These are phyloP conservation scores for Chloranthus sessilifolius DNA, from an alignment of 164 flowering plant species.

Conservation along the genomic window DNA sequence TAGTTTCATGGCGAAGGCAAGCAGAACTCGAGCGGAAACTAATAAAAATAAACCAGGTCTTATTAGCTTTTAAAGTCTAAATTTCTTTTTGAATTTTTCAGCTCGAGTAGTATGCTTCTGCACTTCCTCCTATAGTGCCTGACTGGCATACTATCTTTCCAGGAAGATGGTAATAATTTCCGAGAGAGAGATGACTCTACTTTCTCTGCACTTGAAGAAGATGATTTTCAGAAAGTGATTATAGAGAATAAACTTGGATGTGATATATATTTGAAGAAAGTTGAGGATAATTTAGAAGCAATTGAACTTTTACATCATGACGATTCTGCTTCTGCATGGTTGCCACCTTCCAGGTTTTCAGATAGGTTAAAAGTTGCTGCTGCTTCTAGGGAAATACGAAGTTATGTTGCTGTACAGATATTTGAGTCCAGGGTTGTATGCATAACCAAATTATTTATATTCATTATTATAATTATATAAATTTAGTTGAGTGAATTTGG, in stretches of 20 bases:
- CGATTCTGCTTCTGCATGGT: constrained; percentile 52
- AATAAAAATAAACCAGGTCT: constrained; percentile 51
- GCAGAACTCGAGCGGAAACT: constrained; percentile 70
- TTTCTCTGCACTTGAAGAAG: constrained; percentile 87
- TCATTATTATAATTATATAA: too few relatives aligned
- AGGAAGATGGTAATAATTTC: constrained; percentile 44
- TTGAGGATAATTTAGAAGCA: constrained; percentile 46
- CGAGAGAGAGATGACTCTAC: constrained; percentile 31
- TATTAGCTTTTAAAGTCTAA: not conserved
- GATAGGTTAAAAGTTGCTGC: constrained; percentile 65
- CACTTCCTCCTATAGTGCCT: not conserved
- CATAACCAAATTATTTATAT: constrained; percentile 1
- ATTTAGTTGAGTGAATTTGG: too few relatives aligned
- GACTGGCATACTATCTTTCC: constrained; percentile 14
- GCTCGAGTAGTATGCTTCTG: not conserved
- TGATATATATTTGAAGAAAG: constrained; percentile 70
- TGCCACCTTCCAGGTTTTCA: constrained; percentile 89
- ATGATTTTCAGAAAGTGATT: constrained; percentile 71
- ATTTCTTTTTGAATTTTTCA: not conserved
- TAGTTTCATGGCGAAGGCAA: constrained; percentile 84
- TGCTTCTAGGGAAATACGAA: constrained; percentile 62
- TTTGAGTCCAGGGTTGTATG: constrained; percentile 71
- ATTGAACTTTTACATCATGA: constrained; percentile 53
- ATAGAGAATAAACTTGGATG: constrained; percentile 93
- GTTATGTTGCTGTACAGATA: constrained; percentile 73